Evolutionary conservation across 805 yeast species (phyloP).

Genomic region (Blastobotrys attinorum): DNA sequence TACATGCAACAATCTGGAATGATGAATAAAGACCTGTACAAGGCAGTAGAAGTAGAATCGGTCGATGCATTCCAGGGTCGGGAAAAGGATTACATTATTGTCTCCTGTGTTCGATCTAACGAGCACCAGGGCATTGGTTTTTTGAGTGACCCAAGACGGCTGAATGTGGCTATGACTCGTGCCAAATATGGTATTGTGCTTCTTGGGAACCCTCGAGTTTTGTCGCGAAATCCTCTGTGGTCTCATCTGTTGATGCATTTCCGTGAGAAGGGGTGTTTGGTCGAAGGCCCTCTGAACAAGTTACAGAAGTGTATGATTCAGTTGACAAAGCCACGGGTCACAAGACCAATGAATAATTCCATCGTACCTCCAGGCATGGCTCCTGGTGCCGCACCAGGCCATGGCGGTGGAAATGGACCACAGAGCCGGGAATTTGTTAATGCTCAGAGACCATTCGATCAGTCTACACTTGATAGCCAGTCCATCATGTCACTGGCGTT

Average conservation of each 20-base stretch:
- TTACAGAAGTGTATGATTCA: conserved; percentile 50
- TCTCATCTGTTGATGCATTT: conserved; percentile 66
- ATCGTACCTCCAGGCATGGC: background rate
- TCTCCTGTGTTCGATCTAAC: conserved; percentile 79
- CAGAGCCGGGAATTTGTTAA: conserved; percentile 6
- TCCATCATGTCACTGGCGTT: conserved; percentile 4
- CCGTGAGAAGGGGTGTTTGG: conserved; percentile 78
- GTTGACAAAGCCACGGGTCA: conserved; percentile 15
- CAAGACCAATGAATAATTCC: background rate
- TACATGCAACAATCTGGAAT: conserved; percentile 70
- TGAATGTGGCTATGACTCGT: conserved; percentile 84
- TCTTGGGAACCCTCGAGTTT: conserved; percentile 76
- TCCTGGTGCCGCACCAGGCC: background rate
- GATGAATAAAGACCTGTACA: conserved; percentile 54
- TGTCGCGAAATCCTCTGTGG: conserved; percentile 70
- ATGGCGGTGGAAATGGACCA: background rate
- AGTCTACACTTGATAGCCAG: conserved; percentile 2
- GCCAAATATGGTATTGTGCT: conserved; percentile 76
- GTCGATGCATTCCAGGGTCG: conserved; percentile 94
- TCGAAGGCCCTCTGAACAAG: conserved; percentile 80
- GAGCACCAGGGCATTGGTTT: conserved; percentile 71
- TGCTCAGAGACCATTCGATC: conserved; percentile 2
- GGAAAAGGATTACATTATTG: conserved; percentile 72
- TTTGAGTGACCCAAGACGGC: conserved; percentile 73
- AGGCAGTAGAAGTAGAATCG: conserved; percentile 80